Percentiles rank a stretch among this genome's conserved stretches.
phyloP scores from a whole-genome alignment of 108 stramenopile species.

The Parietichytrium sp. region DNA sequence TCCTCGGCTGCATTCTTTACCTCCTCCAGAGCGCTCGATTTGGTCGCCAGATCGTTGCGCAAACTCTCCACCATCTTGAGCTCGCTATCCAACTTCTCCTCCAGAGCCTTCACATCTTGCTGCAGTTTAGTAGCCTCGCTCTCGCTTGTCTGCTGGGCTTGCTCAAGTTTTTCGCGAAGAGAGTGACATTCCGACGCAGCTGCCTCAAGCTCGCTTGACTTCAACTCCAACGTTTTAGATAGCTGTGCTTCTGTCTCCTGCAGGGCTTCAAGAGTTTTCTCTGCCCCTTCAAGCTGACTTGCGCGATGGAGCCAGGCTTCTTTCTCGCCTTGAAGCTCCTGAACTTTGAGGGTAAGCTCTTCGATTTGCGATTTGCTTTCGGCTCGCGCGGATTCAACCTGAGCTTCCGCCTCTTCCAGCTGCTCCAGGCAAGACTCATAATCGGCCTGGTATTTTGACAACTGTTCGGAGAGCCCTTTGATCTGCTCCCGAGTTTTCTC shows the following conservation, averaged over 20 bases:
- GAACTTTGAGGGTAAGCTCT: too few species aligned
- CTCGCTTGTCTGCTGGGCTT: slow-evolving; percentile 28
- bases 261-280: too few species aligned
- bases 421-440: background rate
- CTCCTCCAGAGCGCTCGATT: background rate
- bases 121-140: background rate
- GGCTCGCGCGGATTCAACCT: background rate
- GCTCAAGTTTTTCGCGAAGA: background rate
- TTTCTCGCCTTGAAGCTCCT: too few species aligned
- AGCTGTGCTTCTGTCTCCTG: background rate
- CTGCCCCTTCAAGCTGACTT: too few species aligned
- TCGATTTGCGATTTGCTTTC: too few species aligned
- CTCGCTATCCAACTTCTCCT: background rate
- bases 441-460: background rate
- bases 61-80: background rate
- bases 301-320: too few species aligned
- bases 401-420: background rate
- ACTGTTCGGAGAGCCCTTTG: background rate
- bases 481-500: background rate
- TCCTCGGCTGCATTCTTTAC: background rate
- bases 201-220: background rate
- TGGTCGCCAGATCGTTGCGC: background rate
- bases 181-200: background rate
- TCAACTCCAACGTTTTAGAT: background rate
- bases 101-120: background rate